Evolutionary conservation across 805 yeast genomes (phyloP).

Genomic region (Starmerella roubikii): DNA sequence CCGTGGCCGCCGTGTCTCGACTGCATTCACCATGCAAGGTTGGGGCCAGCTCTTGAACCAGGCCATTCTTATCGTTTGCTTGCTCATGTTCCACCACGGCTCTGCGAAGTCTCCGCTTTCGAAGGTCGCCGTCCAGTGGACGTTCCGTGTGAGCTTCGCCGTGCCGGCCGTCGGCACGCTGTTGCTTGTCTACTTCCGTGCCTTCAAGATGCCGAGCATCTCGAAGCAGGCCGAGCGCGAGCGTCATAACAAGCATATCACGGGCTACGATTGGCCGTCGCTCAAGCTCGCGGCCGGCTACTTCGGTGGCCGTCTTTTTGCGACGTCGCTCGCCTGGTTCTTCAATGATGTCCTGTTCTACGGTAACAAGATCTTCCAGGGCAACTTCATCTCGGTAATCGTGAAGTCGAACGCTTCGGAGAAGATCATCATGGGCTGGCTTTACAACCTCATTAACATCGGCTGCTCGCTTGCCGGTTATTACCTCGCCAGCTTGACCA

Average conservation of each 20-base stretch:
- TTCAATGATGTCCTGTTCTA: constrained; percentile 51
- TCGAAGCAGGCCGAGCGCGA: constrained; percentile 22
- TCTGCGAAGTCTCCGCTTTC: constrained; percentile 22
- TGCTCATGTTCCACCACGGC: constrained; percentile 25
- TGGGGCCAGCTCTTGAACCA: constrained; percentile 27
- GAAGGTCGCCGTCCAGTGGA: constrained; percentile 28
- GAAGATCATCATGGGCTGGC: constrained; percentile 40
- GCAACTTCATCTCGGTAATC: constrained; percentile 32
- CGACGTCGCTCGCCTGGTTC: constrained; percentile 49
- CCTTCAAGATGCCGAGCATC: constrained; percentile 27
- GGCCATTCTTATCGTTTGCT: constrained; percentile 20
- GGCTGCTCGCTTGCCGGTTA: constrained; percentile 73
- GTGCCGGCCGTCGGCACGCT: constrained; percentile 29
- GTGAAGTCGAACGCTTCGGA: constrained; percentile 30
- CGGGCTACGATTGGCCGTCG: constrained; percentile 27
- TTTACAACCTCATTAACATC: constrained; percentile 30
- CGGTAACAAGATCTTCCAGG: constrained; percentile 46
- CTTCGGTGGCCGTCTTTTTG: constrained; percentile 32
- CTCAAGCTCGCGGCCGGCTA: constrained; percentile 21
- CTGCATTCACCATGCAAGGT: constrained; percentile 27
- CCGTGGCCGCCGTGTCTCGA: constrained; percentile 29
- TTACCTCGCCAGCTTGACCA: constrained; percentile 42
- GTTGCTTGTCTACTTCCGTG: constrained; percentile 29
- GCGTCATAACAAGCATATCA: constrained; percentile 26
- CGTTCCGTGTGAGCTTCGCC: constrained; percentile 28